Conservation (phyloP, 225 moss, liverwort and hornwort genomes). For the Ulota crispa region DNA sequence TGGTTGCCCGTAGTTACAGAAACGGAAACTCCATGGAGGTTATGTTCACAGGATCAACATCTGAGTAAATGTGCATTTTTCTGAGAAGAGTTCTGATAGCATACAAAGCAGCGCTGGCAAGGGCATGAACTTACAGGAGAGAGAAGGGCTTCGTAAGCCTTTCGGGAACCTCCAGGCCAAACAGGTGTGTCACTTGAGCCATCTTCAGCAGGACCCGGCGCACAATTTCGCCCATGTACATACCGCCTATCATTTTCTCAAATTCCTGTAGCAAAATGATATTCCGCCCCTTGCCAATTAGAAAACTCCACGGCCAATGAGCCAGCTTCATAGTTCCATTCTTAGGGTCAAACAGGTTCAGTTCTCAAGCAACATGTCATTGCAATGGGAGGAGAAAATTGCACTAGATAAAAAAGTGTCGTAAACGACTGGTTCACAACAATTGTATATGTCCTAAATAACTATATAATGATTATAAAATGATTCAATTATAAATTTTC, state of each 20-base stretch:
- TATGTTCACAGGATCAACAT: not conserved
- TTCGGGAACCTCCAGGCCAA: slow-evolving; percentile 61
- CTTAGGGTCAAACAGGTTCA: not conserved
- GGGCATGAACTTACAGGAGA: slow-evolving; percentile 28
- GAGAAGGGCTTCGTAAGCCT: slow-evolving; percentile 64
- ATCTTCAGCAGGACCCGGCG: slow-evolving; percentile 79
- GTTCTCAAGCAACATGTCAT: not conserved
- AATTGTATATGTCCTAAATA: no score
- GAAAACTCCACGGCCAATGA: not conserved
- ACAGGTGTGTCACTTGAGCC: slow-evolving; percentile 67
- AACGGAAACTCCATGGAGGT: no score
- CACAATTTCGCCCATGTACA: slow-evolving; percentile 95
- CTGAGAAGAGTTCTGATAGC: not conserved
- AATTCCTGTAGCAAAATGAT: slow-evolving; percentile 53
- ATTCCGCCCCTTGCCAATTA: not conserved
- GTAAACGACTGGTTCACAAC: no score
- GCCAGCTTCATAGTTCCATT: not conserved
- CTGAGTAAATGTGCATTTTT: not conserved
- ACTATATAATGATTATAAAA: no score
- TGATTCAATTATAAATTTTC: no score
- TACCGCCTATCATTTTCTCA: slow-evolving; percentile 90
- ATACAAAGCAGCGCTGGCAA: not conserved
- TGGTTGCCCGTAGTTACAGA: no score
- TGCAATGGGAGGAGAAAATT: no score
- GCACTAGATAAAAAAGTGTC: no score